phyloP scores from a whole-genome alignment of 2,329 filamentous ascomycete species.

The Knufia fluminis region DNA sequence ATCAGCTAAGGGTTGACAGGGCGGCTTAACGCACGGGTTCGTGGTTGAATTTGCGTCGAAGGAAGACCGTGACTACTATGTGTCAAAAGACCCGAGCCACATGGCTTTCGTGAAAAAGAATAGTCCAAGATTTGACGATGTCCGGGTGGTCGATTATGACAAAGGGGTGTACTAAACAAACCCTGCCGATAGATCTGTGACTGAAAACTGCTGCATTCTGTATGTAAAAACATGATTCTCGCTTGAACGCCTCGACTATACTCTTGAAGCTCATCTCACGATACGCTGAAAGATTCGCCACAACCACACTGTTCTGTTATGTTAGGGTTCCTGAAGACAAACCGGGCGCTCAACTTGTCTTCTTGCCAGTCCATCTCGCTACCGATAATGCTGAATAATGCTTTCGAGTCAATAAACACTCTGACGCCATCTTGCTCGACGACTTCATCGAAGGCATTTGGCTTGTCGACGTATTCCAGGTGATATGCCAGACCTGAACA shows the following conservation, averaged over 20 bases:
- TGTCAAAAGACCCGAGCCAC: conserved; percentile 56
- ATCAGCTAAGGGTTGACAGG: conserved; percentile 30
- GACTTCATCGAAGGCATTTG: conserved; percentile 77
- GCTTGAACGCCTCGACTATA: conserved; percentile 9
- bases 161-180: conserved; percentile 41
- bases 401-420: conserved; percentile 94
- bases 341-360: conserved; percentile 84
- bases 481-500: conserved; percentile 92
- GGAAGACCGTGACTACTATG: conserved; percentile 60
- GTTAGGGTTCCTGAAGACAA: conserved; percentile 94
- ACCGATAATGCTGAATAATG: conserved; percentile 93
- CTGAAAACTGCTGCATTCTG: not conserved
- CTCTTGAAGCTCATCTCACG: conserved; percentile 12
- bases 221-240: conserved; percentile 4
- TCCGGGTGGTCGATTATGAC: conserved; percentile 52
- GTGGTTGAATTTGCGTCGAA: conserved; percentile 56
- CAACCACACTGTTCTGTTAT: conserved; percentile 97
- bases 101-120: conserved; percentile 48
- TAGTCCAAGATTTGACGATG: conserved; percentile 35
- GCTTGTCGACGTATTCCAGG: conserved; percentile 88
- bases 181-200: not conserved
- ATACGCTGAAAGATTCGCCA: conserved; percentile 89
- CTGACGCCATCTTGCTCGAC: conserved; percentile 95
- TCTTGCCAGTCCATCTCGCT: conserved; percentile 99
- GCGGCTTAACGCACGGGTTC: conserved; percentile 60